Evolutionary conservation across 768 basidiomycete genomes (phyloP), one percentile per base, ranked within the genome.

Genomic region (Boletus rubropictus): DNA sequence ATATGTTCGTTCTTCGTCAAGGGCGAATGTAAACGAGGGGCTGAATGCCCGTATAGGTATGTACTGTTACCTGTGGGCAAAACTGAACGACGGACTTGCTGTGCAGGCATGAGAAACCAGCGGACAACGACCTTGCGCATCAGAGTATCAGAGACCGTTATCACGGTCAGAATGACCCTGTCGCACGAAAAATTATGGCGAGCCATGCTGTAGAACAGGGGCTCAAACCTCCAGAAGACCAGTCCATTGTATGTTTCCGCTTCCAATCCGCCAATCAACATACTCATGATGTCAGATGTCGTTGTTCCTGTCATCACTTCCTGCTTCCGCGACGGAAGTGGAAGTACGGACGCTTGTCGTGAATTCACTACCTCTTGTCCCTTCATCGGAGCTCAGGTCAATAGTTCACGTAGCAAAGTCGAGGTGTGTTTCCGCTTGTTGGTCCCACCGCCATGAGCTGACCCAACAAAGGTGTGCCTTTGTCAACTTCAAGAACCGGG

Each of bases 61-160:
- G 75, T 66, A 11, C 5, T 5, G 2, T 36, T 8, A 14, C 22
- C 12, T 12, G 9, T 33, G 49, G 31, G 38, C 29, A 22, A 31
- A 28, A 4, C 9, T 24, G 35, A 34, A 18, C 14, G 25, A 44
- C 34, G 44, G 42, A 52, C 41, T 27, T 44, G 43, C 21, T 15
- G 36, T 22, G 42, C 48, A 87, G 94, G 51, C 95, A 98, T 59
- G 96, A 99, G 65, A 80, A 85, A 60, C 91, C 91, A 0, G 77
- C 76, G 15, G 78, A 92, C 56, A 88, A 86, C 51, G 90, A 84
- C 33, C 66, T 93, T 37, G 78, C 89, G 11, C 86, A 92, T 57
- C 95, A 99, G 68, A 97, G 91, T 60, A 84, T 98, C 42, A 84
- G 88, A 57, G 95, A 98, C 69, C 77, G 96, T 42, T 98, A 91